Evolutionary conservation across 805 yeast genomes (phyloP), one percentile per base, ranked within the genome.

Genomic region (Starmerella floris): DNA sequence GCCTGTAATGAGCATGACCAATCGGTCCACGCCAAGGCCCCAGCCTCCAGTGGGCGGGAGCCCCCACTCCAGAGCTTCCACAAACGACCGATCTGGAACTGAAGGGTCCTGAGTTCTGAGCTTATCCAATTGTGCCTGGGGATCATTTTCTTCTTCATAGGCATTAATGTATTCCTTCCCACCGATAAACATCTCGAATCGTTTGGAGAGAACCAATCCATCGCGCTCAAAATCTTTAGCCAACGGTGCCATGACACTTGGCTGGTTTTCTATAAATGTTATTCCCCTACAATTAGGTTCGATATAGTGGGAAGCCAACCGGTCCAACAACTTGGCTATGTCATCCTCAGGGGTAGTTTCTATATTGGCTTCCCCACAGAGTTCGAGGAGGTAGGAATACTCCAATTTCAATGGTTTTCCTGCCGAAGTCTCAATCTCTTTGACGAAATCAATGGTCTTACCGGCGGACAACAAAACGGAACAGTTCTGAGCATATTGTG

Each of bases 1-100:
- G 0, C 73, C 77, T 3, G 80, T 70, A 26, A 88, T 62, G 17
- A 83, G 60, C 96, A 88, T 84, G 40, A 78, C 76, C 30, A 91
- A 60, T 41, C 99, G 62, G 56, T 91, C 99, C 19, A 91, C 69
- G 0, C 99, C 99, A 46, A 94, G 64, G 0, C 98, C 99, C 83
- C 95, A 83, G 0, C 99, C 99, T 2, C 94, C 97, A 3, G 96
- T 88, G 1, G 98, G 98, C 3, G 97, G 96, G 64, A 91, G 71
- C 1, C 95, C 97, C 70, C 79, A 83, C 56, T 83, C 88, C 87
- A 91, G 77, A 15, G 78, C 73, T 34, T 72, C 69, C 1, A 85
- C 73, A 57, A 75, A 91, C 37, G 68, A 67, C 54, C 72, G 62
- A 58, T 91, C 98, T 0, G 93, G 83, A 0, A 79, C 61, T 35